phyloP scores from a whole-genome alignment of 1,284 basidiomycete species.

The Leccinum fallax region DNA sequence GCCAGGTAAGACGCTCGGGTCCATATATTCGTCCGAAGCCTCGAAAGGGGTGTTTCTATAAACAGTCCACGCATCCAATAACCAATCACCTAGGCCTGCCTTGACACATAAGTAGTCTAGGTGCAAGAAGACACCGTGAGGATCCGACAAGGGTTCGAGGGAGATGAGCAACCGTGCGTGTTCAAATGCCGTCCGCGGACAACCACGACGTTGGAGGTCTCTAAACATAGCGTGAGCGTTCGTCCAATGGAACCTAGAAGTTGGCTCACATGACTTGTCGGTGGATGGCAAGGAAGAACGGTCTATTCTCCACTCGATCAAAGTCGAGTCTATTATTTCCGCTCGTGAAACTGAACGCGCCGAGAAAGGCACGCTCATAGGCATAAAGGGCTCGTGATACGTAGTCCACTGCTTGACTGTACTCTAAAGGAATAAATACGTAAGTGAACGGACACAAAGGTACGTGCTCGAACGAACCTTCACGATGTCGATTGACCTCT shows the following conservation, averaged over 20 bases:
- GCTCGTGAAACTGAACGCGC: conserved; percentile 79
- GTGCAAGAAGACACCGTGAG: conserved; percentile 83
- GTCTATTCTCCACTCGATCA: conserved; percentile 81
- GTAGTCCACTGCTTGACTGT: conserved; percentile 81
- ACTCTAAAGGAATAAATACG: conserved; percentile 51
- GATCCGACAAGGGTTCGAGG: conserved; percentile 83
- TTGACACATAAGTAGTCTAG: conserved; percentile 85
- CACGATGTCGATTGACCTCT: conserved; percentile 81
- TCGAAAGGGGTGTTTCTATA: conserved; percentile 18
- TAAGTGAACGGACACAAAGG: not conserved
- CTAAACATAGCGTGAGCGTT: conserved; percentile 39
- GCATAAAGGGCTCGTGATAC: conserved; percentile 87
- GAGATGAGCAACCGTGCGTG: conserved; percentile 81
- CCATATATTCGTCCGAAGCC: conserved; percentile 40
- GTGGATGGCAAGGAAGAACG: conserved; percentile 81
- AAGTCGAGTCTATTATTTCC: conserved; percentile 87
- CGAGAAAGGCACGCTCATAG: conserved; percentile 85
- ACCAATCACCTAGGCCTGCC: conserved; percentile 77
- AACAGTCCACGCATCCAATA: conserved; percentile 65
- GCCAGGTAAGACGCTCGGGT: conserved; percentile 73
- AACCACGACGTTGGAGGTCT: conserved; percentile 85
- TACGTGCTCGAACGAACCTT: conserved; percentile 52
- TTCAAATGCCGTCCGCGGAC: conserved; percentile 86
- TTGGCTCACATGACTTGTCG: conserved; percentile 69
- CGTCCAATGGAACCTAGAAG: not conserved